Base-by-base conservation (phyloP, 345 rosid genomes). In the Corchorus olitorius region DNA sequence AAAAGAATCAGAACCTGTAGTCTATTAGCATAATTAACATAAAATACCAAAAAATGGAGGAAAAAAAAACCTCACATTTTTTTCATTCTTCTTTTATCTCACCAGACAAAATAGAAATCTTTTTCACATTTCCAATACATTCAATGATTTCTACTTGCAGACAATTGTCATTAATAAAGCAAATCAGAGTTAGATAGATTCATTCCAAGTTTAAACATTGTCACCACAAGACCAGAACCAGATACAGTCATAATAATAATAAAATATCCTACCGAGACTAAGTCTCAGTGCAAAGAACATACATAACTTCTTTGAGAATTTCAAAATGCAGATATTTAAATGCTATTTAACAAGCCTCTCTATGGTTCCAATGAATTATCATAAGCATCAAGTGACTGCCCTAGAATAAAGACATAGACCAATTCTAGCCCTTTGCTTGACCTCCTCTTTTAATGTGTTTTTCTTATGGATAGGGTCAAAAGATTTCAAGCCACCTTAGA, bases 41-140 rank as follows among this genome's bases (percentile, higher is more conserved):
- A 14, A 33, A 68, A 11, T 13, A 27, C 22, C 27, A 27, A 27
- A 27, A 27, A 27, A 27, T 27, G 27, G 27, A 27, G 27, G 27
- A 27, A 27, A 27, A 27, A 27, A 27, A 27, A 27, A 27, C 27
- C 27, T 27, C 27, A 27, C 27, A 27, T 27, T 66, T 66, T 45
- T 19, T 35, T 11, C 1, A 19, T 27, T 43, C 11, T 34, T 48
- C 56, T 27, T 60, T 73, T 12, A n/a, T 50, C 49, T 53, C 22
- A 15, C 13, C 52, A 20, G 27, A 27, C 48, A 58, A 20, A 55
- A 3, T 8, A 49, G 46, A 50, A 15, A 55, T 65, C 49, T 65
- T 65, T 65, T 65, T 62, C 70, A 65, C 50, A n/a, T 65, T 65
- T 33, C 55, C 14, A 50, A 50, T 50, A 50, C 55, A 68, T 49